Evolutionary conservation across 257 asterid species (phyloP), one percentile per base, ranked within the genome.

Genomic region (Przewalskia tangutica): DNA sequence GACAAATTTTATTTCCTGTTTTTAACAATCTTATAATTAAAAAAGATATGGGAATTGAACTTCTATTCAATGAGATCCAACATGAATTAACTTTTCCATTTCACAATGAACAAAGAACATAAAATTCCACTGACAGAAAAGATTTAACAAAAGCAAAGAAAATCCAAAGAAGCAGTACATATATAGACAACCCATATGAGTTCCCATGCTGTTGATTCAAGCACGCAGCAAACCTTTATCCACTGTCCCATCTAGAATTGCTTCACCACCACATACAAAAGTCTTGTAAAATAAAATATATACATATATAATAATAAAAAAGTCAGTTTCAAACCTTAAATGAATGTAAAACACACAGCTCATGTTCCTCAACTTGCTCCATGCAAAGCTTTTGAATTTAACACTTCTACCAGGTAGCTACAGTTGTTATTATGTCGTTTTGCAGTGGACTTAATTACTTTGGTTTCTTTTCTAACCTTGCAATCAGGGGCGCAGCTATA

Each of bases 171-270:
- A 81, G 80, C 50, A 89, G 84, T 66, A 73, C 60, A 68, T 85
- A 78, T 18, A 66, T 56, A 87, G 89, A 88, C 97, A 91, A 73
- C 88, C 90, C 95, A 91, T 90, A 93, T 91, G 97, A 88, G 89
- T 60, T 83, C 97, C 97, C 97, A 91, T 90, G 91, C 92, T 86
- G 88, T 83, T 82, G 82, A 85, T 80, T 82, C 87, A 88, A 84
- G 84, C 88, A 81, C 85, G 85, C 86, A 85, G 85, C 84, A 85
- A 27, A 46, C 83, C 82, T 80, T 84, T 81, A 86, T 85, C 84
- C 83, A 77, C 81, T 86, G 86, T 85, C 92, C 94, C 88, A 86
- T 88, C 79, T 59, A 85, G 64, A 81, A 76, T 67, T 84, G 87
- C 87, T 86, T 87, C 86, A 88, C 83, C 89, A 88, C 92, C 92